Evolutionary conservation across 1,284 basidiomycete genomes (phyloP).

Genomic region (Cutaneotrichosporon dermatis): DNA sequence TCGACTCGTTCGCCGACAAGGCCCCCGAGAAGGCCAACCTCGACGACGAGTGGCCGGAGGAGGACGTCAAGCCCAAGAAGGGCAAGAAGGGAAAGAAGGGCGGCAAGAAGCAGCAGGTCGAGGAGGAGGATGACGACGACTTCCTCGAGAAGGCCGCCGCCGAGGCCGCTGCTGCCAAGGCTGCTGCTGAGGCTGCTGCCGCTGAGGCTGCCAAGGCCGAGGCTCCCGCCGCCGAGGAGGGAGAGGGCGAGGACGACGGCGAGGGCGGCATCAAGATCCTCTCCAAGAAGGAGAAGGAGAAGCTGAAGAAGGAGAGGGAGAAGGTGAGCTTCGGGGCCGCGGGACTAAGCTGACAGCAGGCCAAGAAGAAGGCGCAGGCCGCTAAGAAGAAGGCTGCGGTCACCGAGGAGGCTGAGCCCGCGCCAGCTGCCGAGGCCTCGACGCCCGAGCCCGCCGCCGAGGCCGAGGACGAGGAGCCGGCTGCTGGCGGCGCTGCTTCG

Average conservation of each 20-base stretch:
- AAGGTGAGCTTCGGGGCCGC: slow-evolving; percentile 57
- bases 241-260: slow-evolving; percentile 60
- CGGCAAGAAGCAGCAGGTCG: slow-evolving; percentile 43
- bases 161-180: slow-evolving; percentile 45
- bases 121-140: slow-evolving; percentile 35
- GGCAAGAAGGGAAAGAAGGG: slow-evolving; percentile 46
- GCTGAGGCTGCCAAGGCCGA: slow-evolving; percentile 59
- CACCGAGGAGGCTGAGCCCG: slow-evolving; percentile 19
- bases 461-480: slow-evolving; percentile 58
- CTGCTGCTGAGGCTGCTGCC: slow-evolving; percentile 29
- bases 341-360: slow-evolving; percentile 52
- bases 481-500: slow-evolving; percentile 42
- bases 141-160: slow-evolving; percentile 47
- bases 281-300: slow-evolving; percentile 89
- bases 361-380: slow-evolving; percentile 90
- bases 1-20: slow-evolving; percentile 42
- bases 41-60: slow-evolving; percentile 49
- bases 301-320: slow-evolving; percentile 88
- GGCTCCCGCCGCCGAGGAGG: slow-evolving; percentile 62
- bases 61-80: slow-evolving; percentile 52
- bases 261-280: slow-evolving; percentile 66
- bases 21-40: slow-evolving; percentile 19
- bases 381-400: slow-evolving; percentile 68
- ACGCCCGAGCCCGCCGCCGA: slow-evolving; percentile 29
- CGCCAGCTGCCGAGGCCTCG: slow-evolving; percentile 29